Percentiles rank a stretch among this genome's conserved stretches.
These are phyloP conservation scores for Leonotis leonurus DNA, from an alignment of 257 asterid genomes.

Conservation along the genomic window DNA sequence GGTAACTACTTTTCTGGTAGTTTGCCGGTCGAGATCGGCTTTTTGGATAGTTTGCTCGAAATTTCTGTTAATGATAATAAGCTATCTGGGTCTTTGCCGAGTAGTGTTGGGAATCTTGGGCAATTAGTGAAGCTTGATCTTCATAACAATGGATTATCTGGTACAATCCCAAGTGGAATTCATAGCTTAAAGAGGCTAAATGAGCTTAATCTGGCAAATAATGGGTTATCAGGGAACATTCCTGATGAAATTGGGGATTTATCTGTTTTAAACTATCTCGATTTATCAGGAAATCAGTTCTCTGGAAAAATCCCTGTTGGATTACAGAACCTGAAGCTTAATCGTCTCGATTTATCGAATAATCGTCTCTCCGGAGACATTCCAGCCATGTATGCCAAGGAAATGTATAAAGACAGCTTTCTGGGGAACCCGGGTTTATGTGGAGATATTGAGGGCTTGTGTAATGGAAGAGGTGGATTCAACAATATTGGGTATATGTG, in stretches of 20 bases:
- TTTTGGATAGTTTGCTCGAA: conserved; percentile 56
- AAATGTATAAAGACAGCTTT: conserved; percentile 72
- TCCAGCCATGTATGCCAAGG: conserved; percentile 72
- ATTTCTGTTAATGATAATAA: conserved; percentile 52
- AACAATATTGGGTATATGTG: conserved; percentile 45
- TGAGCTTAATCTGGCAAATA: conserved; percentile 75
- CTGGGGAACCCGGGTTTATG: conserved; percentile 81
- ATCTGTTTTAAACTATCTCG: conserved; percentile 79
- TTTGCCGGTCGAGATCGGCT: conserved; percentile 77
- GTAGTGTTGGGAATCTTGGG: conserved; percentile 62
- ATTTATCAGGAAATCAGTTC: conserved; percentile 67
- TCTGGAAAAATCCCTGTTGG: conserved; percentile 63
- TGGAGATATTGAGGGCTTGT: conserved; percentile 70
- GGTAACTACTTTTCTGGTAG: conserved; percentile 69
- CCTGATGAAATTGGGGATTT: conserved; percentile 77
- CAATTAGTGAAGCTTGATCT: conserved; percentile 86
- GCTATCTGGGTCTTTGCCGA: conserved; percentile 70
- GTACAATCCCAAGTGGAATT: conserved; percentile 59
- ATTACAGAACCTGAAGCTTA: conserved; percentile 86
- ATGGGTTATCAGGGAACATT: conserved; percentile 62
- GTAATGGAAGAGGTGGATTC: conserved; percentile 41
- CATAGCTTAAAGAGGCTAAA: conserved; percentile 73
- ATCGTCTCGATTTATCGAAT: conserved; percentile 67
- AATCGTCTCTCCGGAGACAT: conserved; percentile 79
- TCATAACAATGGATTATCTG: conserved; percentile 60